Conservation (phyloP, 352 stramenopile genomes). For the Peronospora farinosa region DNA sequence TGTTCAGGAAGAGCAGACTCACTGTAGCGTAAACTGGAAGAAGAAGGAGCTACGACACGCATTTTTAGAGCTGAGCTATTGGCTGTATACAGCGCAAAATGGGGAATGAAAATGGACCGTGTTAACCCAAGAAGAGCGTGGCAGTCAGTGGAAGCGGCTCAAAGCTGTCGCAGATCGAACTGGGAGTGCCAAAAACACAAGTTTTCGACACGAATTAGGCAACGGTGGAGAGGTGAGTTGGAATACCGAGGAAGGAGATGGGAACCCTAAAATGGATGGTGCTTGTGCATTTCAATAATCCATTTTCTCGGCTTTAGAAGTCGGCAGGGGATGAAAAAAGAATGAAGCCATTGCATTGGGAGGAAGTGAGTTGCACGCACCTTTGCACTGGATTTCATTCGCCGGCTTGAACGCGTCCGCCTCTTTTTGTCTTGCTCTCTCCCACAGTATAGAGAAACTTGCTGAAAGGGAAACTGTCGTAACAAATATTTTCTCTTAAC, state of each 20-base stretch:
- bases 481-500: too few relatives aligned
- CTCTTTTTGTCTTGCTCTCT: too few relatives aligned
- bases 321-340: too few relatives aligned
- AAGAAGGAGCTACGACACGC: slow-evolving; percentile 25
- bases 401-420: too few relatives aligned
- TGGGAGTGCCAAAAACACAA: slow-evolving; percentile 5
- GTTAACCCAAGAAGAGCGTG: slow-evolving; percentile 6
- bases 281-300: too few relatives aligned
- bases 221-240: slow-evolving; percentile 1
- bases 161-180: slow-evolving; percentile 9
- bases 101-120: slow-evolving; percentile 14
- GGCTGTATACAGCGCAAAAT: slow-evolving; percentile 13
- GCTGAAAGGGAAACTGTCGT: too few relatives aligned
- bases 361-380: too few relatives aligned
- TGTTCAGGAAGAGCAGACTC: slow-evolving; percentile 46
- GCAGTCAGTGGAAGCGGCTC: background rate
- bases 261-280: slow-evolving; percentile 3
- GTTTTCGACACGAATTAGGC: slow-evolving; percentile 7
- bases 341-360: too few relatives aligned
- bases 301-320: too few relatives aligned
- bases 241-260: slow-evolving; percentile 8
- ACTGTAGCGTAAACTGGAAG: slow-evolving; percentile 33
- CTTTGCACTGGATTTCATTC: too few relatives aligned
- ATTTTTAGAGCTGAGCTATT: slow-evolving; percentile 1
- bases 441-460: too few relatives aligned